Percentiles rank a stretch among this genome's conserved stretches.
Conservation (phyloP, 768 basidiomycete species). For the Termitomyces sp. region DNA sequence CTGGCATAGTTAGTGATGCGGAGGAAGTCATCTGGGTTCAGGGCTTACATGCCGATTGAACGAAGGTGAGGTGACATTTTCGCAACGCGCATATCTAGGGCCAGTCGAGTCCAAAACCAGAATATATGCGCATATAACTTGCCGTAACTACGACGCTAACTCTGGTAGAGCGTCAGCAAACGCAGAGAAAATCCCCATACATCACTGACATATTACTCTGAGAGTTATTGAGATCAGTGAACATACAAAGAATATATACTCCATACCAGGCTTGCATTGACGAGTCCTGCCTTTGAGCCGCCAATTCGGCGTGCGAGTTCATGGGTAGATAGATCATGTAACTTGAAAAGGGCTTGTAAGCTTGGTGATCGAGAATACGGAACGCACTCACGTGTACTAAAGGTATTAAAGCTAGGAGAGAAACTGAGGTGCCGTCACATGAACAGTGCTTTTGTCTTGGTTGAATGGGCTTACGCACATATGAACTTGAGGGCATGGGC, state of each 20-base stretch:
- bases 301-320: constrained; percentile 76
- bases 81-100: constrained; percentile 70
- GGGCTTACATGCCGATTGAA: constrained; percentile 72
- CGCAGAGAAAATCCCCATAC: neutral
- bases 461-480: constrained; percentile 30
- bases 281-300: constrained; percentile 69
- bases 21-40: neutral
- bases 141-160: constrained; percentile 73
- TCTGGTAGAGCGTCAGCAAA: constrained; percentile 24
- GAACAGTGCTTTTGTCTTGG: neutral
- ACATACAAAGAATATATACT: neutral
- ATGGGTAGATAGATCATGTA: constrained; percentile 74
- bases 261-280: constrained; percentile 80
- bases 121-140: constrained; percentile 22
- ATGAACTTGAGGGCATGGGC: constrained; percentile 57
- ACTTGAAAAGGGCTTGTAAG: constrained; percentile 28
- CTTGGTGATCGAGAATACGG: neutral
- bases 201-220: constrained; percentile 66
- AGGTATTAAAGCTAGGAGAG: constrained; percentile 69
- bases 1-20: constrained; percentile 28
- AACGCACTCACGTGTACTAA: constrained; percentile 60
- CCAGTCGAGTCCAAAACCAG: neutral
- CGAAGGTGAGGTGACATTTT: constrained; percentile 79
- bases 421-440: constrained; percentile 37
- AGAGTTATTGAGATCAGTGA: constrained; percentile 1